phyloP scores from a whole-genome alignment of 2,329 filamentous ascomycete species.

The Ceratocystis destructans region DNA sequence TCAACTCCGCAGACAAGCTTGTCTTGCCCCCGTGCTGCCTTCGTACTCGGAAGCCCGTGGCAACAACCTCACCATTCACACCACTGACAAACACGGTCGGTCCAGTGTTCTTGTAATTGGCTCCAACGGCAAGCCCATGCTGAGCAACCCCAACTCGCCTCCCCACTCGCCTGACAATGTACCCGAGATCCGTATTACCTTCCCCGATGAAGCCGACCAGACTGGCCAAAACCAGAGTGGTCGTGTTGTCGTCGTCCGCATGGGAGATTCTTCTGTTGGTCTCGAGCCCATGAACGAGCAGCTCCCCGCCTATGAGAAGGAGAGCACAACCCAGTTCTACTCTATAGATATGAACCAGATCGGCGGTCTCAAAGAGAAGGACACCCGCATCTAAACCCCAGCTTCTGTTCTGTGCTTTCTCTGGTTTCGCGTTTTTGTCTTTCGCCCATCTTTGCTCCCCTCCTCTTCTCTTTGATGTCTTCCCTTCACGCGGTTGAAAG shows the following conservation, averaged over 20 bases:
- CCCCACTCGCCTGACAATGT: constrained; percentile 70
- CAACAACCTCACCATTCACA: constrained; percentile 44
- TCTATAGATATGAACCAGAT: constrained; percentile 90
- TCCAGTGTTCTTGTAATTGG: constrained; percentile 65
- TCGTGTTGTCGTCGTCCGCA: constrained; percentile 78
- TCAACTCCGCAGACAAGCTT: constrained; percentile 32
- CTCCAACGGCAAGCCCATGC: constrained; percentile 61
- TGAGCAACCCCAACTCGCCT: constrained; percentile 59
- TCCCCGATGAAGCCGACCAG: constrained; percentile 88
- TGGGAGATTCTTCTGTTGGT: constrained; percentile 76
- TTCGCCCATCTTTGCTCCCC: background rate
- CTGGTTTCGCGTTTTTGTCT: constrained; percentile 2
- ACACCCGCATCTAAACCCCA: constrained; percentile 27
- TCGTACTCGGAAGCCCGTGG: constrained; percentile 34
- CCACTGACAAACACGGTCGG: constrained; percentile 36
- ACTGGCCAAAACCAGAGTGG: constrained; percentile 69
- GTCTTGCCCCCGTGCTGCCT: constrained; percentile 33
- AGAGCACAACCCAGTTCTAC: constrained; percentile 67
- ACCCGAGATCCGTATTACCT: constrained; percentile 95
- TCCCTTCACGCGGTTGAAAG: background rate
- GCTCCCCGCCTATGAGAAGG: constrained; percentile 80
- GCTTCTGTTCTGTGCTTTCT: constrained; percentile 9
- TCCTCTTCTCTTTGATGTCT: background rate
- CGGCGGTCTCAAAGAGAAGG: constrained; percentile 87
- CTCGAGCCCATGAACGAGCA: constrained; percentile 75